Conservation (phyloP, 2,329 filamentous ascomycete species). For the Pseudogymnoascus sp. region DNA sequence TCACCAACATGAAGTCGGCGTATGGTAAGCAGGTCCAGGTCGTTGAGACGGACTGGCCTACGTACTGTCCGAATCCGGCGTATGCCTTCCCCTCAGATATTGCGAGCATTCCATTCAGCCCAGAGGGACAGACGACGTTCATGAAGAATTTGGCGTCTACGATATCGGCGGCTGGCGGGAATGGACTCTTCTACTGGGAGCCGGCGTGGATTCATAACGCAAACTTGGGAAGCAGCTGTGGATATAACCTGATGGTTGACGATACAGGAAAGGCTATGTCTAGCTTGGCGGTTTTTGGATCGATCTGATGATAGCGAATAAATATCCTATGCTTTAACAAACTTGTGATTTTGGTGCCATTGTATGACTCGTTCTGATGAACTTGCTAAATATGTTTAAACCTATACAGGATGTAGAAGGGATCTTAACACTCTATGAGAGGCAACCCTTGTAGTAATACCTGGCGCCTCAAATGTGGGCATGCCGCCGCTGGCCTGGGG, state of each 20-base stretch:
- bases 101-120: constrained; percentile 50
- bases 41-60: constrained; percentile 64
- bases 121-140: constrained; percentile 54
- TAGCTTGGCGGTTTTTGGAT: constrained; percentile 47
- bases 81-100: constrained; percentile 54
- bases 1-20: constrained; percentile 49
- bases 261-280: constrained; percentile 44
- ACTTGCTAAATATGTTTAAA: not conserved
- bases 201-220: constrained; percentile 62
- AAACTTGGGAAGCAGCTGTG: constrained; percentile 55
- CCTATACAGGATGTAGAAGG: too few species aligned
- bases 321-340: not conserved
- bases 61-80: constrained; percentile 48
- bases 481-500: not conserved
- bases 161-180: constrained; percentile 45
- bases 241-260: constrained; percentile 54
- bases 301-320: constrained; percentile 31
- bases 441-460: not conserved
- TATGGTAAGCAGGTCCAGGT: constrained; percentile 62
- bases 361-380: not conserved
- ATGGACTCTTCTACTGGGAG: constrained; percentile 66
- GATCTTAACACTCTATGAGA: not conserved
- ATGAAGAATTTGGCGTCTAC: constrained; percentile 50
- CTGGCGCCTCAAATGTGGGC: not conserved
- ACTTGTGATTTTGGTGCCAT: not conserved